A percentile compares a stretch with the other conserved stretches of the same genome.
Evolutionary conservation across 208 protist genomes (phyloP).

Genomic region (Crithidia thermophila): DNA sequence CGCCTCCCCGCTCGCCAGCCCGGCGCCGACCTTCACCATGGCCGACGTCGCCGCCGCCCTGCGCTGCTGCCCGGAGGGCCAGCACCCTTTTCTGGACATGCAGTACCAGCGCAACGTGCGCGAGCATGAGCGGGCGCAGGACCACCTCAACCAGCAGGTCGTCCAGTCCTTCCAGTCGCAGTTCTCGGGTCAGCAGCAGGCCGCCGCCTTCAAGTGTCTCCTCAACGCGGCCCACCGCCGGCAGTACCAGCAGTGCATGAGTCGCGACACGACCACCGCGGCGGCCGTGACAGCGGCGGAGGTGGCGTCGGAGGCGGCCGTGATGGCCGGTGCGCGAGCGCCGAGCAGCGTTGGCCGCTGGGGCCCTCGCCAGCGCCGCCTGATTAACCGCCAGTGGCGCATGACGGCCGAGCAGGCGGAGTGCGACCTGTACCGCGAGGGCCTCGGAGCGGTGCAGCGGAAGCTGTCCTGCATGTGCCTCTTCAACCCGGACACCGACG

Average conservation of each 20-base stretch:
- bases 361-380: constrained; percentile 17
- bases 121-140: constrained; percentile 22
- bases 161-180: constrained; percentile 25
- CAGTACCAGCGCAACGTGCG: constrained; percentile 32
- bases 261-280: not conserved
- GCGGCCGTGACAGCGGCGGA: not conserved
- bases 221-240: constrained; percentile 49
- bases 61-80: constrained; percentile 9
- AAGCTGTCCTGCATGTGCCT: constrained; percentile 71
- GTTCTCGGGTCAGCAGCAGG: constrained; percentile 25
- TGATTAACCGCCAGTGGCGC: constrained; percentile 50
- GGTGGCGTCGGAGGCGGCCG: not conserved
- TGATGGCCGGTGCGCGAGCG: not conserved
- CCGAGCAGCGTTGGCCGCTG: constrained; percentile 16
- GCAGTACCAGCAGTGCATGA: constrained; percentile 26
- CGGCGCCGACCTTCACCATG: constrained; percentile 18
- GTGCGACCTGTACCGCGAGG: constrained; percentile 42
- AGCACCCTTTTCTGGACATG: constrained; percentile 63
- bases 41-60: constrained; percentile 31
- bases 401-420: constrained; percentile 41
- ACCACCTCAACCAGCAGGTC: constrained; percentile 42
- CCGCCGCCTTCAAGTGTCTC: constrained; percentile 43
- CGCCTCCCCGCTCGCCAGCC: not conserved
- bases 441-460: constrained; percentile 36
- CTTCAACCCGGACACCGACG: constrained; percentile 60